Evolutionary conservation across 345 rosid genomes (phyloP), one percentile per base, ranked within the genome.

Genomic region (Stellera chamaejasme): DNA sequence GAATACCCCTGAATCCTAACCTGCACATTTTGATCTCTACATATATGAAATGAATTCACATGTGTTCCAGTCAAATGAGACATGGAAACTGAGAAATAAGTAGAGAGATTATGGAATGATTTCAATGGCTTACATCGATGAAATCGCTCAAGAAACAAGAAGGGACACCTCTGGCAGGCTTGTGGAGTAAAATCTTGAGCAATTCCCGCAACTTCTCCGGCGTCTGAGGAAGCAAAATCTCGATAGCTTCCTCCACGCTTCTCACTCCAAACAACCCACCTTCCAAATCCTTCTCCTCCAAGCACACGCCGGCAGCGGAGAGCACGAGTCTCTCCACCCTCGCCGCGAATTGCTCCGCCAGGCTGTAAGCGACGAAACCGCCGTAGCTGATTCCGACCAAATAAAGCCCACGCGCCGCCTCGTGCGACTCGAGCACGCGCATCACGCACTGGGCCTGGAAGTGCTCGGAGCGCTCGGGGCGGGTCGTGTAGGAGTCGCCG

Each of bases 351-450:
- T 81, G 90, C 42, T 77, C 90, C 10, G 90, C 92, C 76, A 91
- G 51, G 4, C 95, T 76, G 62, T 91, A 88, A 0, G 77, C 92
- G 45, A 91, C 95, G 49, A 91, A 83, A 10, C 95, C 95, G 2
- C 92, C 96, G 59, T 91, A 91, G 62, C 98, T 91, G 41, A 88
- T 65, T 46, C 98, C 98, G 27, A 78, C 79, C 12, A 91, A 66
- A 13, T 65, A 58, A 82, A 83, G 64, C 39, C 39, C 39, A 56
- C 52, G 14, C 6, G 19, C 14, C 5, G 77, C 78, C 8, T 82
- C 80, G 5, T 72, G 66, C 54, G 75, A 58, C 27, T 75, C 87
- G 83, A 91, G 66, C 28, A 66, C 52, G 23, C 71, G 75, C 69
- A 77, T 77, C 23, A 91, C 79, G 55, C 95, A 88, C 62, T 60